Evolutionary conservation across 2,329 filamentous ascomycete genomes (phyloP), one percentile per base, ranked within the genome.

Genomic region (Monilinia fructicola): DNA sequence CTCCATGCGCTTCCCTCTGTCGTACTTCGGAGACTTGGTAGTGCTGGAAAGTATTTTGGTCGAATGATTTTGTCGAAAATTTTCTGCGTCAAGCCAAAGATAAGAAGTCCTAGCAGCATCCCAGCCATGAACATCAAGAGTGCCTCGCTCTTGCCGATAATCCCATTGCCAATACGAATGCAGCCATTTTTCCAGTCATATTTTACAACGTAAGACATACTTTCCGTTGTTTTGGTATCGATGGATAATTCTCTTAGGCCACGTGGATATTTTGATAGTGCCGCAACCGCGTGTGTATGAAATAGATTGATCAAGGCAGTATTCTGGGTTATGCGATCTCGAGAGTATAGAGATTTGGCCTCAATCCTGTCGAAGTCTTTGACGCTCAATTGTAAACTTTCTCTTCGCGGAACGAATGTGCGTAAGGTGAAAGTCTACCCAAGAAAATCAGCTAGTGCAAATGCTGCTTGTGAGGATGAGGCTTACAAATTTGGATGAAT

Each of bases 61-160:
- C 58, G 58, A n/a, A 60, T 38, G n/a, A 38, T 11, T 26, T 16
- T 21, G 26, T 60, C 58, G 14, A 60, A 60, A 10, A 60, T 9
- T 12, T n/a, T n/a, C n/a, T 50, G 44, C n/a, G 58, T 60, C 16
- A 38, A 35, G 9, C 50, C 4, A 23, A 60, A 60, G 31, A 50
- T 23, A 14, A 48, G 23, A 2, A 60, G 12, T 26, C 58, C 58
- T 5, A 50, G 23, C 5, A 60, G 18, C 44, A 60, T 60, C 11
- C 58, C 58, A 18, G 38, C 4, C 10, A 60, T 35, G 7, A 60
- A 60, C 58, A 60, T 60, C 4, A 60, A n/a, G 9, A 60, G 38
- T 35, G 58, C 58, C 50, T 35, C 44, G 11, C 28, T 50, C 44
- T n/a, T 48, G 28, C 35, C 21, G 9, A 60, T 4, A 38, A 6